Evolutionary conservation across 1,139 yeast genomes (phyloP).

Genomic region (Suhomyces bribrorum): DNA sequence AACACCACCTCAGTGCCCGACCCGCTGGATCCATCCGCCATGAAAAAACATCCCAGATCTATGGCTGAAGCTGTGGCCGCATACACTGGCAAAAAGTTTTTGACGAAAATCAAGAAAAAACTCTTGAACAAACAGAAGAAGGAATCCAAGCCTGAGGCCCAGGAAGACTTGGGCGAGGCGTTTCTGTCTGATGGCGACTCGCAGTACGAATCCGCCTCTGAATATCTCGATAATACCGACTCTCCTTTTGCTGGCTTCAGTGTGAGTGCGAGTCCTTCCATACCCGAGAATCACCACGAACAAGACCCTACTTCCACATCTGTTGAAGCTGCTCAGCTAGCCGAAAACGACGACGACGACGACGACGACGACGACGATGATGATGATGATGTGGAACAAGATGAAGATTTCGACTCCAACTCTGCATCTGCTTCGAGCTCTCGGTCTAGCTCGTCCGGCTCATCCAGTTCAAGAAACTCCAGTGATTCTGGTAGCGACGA

Average conservation of each 20-base stretch:
- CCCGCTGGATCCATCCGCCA: constrained; percentile 4
- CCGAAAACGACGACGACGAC: constrained; percentile 17
- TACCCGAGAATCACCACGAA: constrained; percentile 6
- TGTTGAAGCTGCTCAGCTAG: neutral
- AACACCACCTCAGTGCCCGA: too few relatives aligned
- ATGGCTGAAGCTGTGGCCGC: constrained; percentile 66
- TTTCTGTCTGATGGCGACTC: constrained; percentile 23
- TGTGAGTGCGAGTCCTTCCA: constrained; percentile 8
- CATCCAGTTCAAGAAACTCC: too few relatives aligned
- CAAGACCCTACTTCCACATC: constrained; percentile 2
- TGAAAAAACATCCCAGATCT: constrained; percentile 42
- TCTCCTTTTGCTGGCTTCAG: constrained; percentile 20
- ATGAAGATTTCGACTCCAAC: constrained; percentile 24
- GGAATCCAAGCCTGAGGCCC: constrained; percentile 15
- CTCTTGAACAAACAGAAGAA: constrained; percentile 28
- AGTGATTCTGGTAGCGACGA: constrained; percentile 16
- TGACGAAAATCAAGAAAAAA: constrained; percentile 40
- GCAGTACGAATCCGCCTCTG: constrained; percentile 35
- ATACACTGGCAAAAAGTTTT: constrained; percentile 54
- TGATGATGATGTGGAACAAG: constrained; percentile 14
- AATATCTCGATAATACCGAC: constrained; percentile 22
- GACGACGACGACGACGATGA: constrained; percentile 29
- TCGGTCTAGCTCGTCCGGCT: neutral
- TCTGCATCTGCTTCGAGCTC: constrained; percentile 1
- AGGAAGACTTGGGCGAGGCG: constrained; percentile 29